Conservation (phyloP, 805 yeast genomes). For the Saccharomycopsis sp. region DNA sequence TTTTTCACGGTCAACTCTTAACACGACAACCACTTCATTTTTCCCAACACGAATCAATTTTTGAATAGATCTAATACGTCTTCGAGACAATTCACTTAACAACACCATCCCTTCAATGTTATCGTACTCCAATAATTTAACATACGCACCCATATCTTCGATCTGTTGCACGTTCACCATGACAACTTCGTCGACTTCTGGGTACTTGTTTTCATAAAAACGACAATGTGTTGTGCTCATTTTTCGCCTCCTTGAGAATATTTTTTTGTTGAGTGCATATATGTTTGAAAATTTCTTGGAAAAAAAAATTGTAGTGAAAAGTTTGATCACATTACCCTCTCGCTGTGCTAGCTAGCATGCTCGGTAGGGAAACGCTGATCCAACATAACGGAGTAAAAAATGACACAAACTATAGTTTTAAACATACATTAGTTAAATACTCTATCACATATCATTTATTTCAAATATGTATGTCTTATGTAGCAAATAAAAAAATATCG, state of each 20-base stretch:
- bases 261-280: no score
- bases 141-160: conserved; percentile 99
- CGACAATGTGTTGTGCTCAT: conserved; percentile 91
- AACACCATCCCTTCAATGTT: conserved; percentile 98
- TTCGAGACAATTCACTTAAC: conserved; percentile 91
- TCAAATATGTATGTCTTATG: no score
- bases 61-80: conserved; percentile 97
- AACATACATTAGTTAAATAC: no score
- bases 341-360: no score
- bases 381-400: no score
- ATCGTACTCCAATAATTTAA: conserved; percentile 91
- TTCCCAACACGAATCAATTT: conserved; percentile 96
- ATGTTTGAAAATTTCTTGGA: no score
- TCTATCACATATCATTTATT: no score
- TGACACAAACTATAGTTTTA: no score
- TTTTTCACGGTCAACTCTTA: conserved; percentile 97
- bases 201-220: conserved; percentile 96
- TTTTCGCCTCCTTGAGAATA: no score
- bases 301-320: no score
- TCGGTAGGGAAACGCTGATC: no score
- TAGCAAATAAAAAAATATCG: not conserved
- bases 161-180: conserved; percentile 98
- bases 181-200: conserved; percentile 97
- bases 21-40: conserved; percentile 95
- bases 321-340: no score